These are phyloP conservation scores for Cyberlindnera americana DNA, from an alignment of 805 yeast species.

Conservation along the genomic window DNA sequence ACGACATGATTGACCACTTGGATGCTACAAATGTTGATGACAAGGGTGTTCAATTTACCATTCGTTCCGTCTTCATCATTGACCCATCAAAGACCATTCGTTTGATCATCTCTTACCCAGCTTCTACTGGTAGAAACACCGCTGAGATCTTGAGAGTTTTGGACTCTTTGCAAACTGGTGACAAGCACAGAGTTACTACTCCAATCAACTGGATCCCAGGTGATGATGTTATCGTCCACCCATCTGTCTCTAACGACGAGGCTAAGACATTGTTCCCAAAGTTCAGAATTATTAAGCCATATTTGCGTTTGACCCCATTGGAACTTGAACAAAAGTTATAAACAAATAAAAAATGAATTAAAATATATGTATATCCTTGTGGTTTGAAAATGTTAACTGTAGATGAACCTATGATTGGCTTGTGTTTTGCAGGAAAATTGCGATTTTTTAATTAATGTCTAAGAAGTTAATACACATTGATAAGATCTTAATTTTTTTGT, in stretches of 20 bases:
- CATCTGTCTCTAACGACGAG: constrained; percentile 55
- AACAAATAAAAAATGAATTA: no score
- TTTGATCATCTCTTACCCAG: constrained; percentile 64
- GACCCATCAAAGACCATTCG: constrained; percentile 65
- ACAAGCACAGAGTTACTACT: constrained; percentile 58
- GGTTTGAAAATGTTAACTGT: no score
- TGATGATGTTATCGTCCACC: constrained; percentile 71
- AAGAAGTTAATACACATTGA: no score
- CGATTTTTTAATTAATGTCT: no score
- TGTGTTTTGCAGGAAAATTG: no score
- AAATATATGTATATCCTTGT: no score
- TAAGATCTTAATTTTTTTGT: no score
- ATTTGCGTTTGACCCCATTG: constrained; percentile 52
- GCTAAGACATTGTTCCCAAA: constrained; percentile 61
- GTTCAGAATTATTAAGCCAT: constrained; percentile 57
- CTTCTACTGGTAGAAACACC: constrained; percentile 73
- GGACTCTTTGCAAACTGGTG: constrained; percentile 67
- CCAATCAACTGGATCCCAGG: constrained; percentile 75
- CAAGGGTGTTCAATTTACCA: constrained; percentile 62
- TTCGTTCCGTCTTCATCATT: constrained; percentile 68
- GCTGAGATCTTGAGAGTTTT: constrained; percentile 69
- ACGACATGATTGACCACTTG: constrained; percentile 69
- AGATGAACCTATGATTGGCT: no score
- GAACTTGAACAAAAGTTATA: constrained; percentile 71
- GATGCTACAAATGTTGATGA: constrained; percentile 65